These are phyloP conservation scores for Mucor lusitanicus DNA, from an alignment of 371 early-diverging fungal genomes.

Conservation along the genomic window DNA sequence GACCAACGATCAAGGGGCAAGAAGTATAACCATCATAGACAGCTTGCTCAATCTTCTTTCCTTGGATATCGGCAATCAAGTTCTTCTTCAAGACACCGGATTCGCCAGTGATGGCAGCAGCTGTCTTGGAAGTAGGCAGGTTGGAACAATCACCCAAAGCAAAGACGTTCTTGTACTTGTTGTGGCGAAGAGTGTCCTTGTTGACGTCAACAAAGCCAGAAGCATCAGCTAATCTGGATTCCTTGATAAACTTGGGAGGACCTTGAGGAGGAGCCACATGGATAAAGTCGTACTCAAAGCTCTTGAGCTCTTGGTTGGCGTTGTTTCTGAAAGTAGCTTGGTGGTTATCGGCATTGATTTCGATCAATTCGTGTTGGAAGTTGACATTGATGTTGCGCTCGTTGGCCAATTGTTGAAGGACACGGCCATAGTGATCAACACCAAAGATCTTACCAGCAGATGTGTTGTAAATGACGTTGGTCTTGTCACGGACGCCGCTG, in stretches of 20 bases:
- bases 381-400: slow-evolving; percentile 72
- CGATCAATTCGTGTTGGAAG: slow-evolving; percentile 71
- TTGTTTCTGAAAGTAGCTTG: slow-evolving; percentile 75
- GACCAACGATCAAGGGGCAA: slow-evolving; percentile 79
- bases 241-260: slow-evolving; percentile 77
- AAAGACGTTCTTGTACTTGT: slow-evolving; percentile 78
- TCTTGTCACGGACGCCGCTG: slow-evolving; percentile 68
- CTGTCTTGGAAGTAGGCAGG: slow-evolving; percentile 91
- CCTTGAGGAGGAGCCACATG: slow-evolving; percentile 91
- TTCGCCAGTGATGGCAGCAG: slow-evolving; percentile 86
- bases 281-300: slow-evolving; percentile 76
- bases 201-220: slow-evolving; percentile 86
- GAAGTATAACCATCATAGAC: slow-evolving; percentile 85
- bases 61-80: slow-evolving; percentile 68
- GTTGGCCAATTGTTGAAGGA: slow-evolving; percentile 67
- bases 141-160: slow-evolving; percentile 84
- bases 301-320: slow-evolving; percentile 55
- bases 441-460: slow-evolving; percentile 86
- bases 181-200: slow-evolving; percentile 79
- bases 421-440: slow-evolving; percentile 83
- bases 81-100: slow-evolving; percentile 78
- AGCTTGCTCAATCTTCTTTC: slow-evolving; percentile 46
- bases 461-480: slow-evolving; percentile 74
- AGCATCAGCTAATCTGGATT: slow-evolving; percentile 70
- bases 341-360: slow-evolving; percentile 62